A percentile compares a stretch with the other conserved stretches of the same genome.
Conservation (phyloP, 169 alveolate genomes). For the Cryptosporidium bovis region DNA sequence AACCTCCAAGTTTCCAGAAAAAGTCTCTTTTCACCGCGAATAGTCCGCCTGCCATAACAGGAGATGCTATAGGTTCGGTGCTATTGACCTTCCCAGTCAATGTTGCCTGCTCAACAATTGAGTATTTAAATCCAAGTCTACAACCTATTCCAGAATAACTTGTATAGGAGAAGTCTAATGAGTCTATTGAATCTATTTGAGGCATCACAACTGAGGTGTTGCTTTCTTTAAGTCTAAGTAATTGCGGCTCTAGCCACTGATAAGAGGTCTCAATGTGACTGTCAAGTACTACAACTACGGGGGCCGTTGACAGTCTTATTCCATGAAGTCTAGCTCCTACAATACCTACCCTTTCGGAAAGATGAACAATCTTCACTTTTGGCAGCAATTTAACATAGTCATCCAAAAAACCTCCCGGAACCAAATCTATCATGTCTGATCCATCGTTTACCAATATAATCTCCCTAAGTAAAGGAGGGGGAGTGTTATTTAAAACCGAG, state of each 20-base stretch:
- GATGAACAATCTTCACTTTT: constrained; percentile 61
- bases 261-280: constrained; percentile 77
- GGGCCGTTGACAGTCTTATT: constrained; percentile 64
- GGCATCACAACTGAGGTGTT: constrained; percentile 77
- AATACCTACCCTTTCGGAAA: constrained; percentile 60
- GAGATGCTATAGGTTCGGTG: constrained; percentile 76
- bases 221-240: constrained; percentile 63
- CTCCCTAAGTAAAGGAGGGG: constrained; percentile 77
- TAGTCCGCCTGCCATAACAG: constrained; percentile 81
- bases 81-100: constrained; percentile 65
- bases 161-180: constrained; percentile 57
- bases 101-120: constrained; percentile 74
- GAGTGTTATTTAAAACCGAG: constrained; percentile 78
- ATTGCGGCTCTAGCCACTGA: constrained; percentile 80
- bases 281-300: constrained; percentile 77
- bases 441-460: constrained; percentile 76
- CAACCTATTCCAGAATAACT: constrained; percentile 76
- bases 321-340: constrained; percentile 78
- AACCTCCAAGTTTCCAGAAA: constrained; percentile 78
- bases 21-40: constrained; percentile 75
- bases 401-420: constrained; percentile 75
- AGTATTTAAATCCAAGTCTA: constrained; percentile 76
- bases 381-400: constrained; percentile 72
- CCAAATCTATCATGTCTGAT: constrained; percentile 74
- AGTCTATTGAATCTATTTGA: constrained; percentile 72